Evolutionary conservation across 129 eudicot species (phyloP).

Genomic region (Saussurea involucrata): DNA sequence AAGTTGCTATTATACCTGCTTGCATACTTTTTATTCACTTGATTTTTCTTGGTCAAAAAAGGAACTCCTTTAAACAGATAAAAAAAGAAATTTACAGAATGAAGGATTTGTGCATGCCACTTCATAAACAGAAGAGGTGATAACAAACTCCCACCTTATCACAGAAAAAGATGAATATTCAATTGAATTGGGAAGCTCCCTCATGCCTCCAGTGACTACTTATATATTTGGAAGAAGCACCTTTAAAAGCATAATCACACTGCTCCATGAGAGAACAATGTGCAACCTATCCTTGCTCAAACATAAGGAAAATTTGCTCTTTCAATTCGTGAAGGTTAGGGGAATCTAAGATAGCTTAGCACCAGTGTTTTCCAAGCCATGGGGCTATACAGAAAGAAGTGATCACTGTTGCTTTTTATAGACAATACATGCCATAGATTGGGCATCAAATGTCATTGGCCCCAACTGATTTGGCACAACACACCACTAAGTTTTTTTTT

Average conservation of each 20-base stretch:
- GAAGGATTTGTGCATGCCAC: not conserved
- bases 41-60: conserved; percentile 4
- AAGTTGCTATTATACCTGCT: not conserved
- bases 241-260: not conserved
- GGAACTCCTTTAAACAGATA: not conserved
- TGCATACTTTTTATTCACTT: not conserved
- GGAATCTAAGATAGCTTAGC: not conserved
- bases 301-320: not conserved
- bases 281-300: not conserved
- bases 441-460: not conserved
- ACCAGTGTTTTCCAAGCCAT: not conserved
- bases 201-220: not conserved
- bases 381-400: not conserved
- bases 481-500: not conserved
- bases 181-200: not conserved
- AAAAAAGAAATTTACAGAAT: not conserved
- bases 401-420: not conserved
- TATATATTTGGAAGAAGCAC: not conserved
- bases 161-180: not conserved
- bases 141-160: not conserved
- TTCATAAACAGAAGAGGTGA: not conserved
- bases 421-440: not conserved
- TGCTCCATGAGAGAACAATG: not conserved
- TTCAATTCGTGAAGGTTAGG: not conserved
- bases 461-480: not conserved